phyloP scores from a whole-genome alignment of 768 basidiomycete genomes.

The Botryobasidium botryosum region DNA sequence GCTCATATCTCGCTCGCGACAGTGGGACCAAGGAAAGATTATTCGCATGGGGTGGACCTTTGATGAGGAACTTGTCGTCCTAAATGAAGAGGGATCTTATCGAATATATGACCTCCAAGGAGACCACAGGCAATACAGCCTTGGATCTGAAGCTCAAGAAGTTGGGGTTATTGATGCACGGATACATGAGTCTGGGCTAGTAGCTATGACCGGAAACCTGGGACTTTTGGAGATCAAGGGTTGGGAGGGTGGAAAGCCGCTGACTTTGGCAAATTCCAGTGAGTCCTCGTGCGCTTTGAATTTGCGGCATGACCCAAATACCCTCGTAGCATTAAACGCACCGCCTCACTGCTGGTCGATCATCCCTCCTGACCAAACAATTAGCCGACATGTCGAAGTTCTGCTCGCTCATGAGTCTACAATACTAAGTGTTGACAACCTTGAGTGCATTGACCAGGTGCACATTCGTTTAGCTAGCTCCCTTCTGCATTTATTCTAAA shows the following conservation, averaged over 20 bases:
- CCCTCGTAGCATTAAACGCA: not conserved
- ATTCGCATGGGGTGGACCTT: conserved; percentile 68
- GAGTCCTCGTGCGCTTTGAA: conserved; percentile 15
- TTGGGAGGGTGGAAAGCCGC: conserved; percentile 65
- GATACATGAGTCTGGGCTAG: conserved; percentile 74
- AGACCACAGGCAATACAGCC: conserved; percentile 69
- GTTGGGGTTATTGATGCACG: conserved; percentile 71
- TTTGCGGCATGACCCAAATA: not conserved
- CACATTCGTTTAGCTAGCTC: conserved; percentile 1
- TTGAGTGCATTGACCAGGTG: conserved; percentile 67
- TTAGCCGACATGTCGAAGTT: conserved; percentile 81
- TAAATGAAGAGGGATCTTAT: conserved; percentile 88
- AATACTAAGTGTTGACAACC: conserved; percentile 70
- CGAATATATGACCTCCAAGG: conserved; percentile 77
- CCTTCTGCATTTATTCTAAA: not conserved
- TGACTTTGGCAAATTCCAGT: conserved; percentile 62
- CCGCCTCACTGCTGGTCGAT: conserved; percentile 76
- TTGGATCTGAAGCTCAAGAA: conserved; percentile 69
- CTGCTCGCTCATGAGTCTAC: conserved; percentile 67
- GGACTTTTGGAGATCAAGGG: conserved; percentile 73
- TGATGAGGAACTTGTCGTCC: conserved; percentile 62
- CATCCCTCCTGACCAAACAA: conserved; percentile 77
- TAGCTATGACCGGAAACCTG: conserved; percentile 64
- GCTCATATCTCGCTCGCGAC: conserved; percentile 1
- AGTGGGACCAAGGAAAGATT: conserved; percentile 88